These are phyloP conservation scores for Penicillium roqueforti DNA, from an alignment of 495 filamentous ascomycete species.

Conservation along the genomic window DNA sequence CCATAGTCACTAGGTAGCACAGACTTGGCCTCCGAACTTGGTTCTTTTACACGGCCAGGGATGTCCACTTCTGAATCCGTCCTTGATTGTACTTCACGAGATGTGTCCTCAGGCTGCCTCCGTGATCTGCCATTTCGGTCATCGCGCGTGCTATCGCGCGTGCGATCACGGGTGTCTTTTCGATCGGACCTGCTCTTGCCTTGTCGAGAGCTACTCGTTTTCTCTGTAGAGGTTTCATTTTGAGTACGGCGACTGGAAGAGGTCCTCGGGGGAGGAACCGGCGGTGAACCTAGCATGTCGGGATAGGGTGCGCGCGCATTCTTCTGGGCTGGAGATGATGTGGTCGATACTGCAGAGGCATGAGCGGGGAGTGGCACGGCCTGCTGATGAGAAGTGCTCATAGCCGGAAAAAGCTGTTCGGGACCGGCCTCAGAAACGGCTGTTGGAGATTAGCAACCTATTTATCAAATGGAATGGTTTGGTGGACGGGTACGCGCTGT, in stretches of 20 bases:
- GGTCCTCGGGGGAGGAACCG: conserved; percentile 42
- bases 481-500: conserved; percentile 5
- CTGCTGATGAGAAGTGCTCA: conserved; percentile 40
- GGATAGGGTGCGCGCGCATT: conserved; percentile 34
- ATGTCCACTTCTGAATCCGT: conserved; percentile 25
- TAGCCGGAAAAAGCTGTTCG: conserved; percentile 40
- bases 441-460: conserved; percentile 27
- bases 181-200: conserved; percentile 32
- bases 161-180: conserved; percentile 30
- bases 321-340: conserved; percentile 30
- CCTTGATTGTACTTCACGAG: conserved; percentile 18
- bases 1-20: conserved; percentile 74
- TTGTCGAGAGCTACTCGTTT: conserved; percentile 31
- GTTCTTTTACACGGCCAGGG: conserved; percentile 32
- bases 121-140: conserved; percentile 37
- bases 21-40: conserved; percentile 62
- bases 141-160: conserved; percentile 25
- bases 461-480: conserved; percentile 3
- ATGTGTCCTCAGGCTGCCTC: conserved; percentile 28
- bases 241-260: conserved; percentile 42
- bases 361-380: conserved; percentile 33
- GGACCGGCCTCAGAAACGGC: conserved; percentile 28
- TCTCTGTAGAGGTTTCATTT: conserved; percentile 29
- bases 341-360: conserved; percentile 29
- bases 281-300: conserved; percentile 39